phyloP scores from a whole-genome alignment of 768 basidiomycete genomes.

The Leccinellum luteum region DNA sequence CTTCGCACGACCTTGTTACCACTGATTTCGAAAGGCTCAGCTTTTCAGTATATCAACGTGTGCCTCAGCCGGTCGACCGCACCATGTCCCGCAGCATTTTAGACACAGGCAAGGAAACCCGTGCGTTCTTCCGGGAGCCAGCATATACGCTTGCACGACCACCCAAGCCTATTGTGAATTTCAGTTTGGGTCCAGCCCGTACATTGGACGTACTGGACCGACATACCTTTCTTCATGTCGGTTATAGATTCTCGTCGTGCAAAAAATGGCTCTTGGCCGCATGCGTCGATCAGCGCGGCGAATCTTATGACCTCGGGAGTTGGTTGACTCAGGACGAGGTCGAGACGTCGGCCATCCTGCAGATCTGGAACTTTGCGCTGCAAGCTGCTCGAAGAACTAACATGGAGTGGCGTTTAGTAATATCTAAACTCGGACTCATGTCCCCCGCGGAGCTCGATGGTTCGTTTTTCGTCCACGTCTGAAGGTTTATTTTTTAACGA shows the following conservation, averaged over 20 bases:
- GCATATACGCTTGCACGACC: slow-evolving; percentile 61
- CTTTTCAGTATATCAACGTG: slow-evolving; percentile 68
- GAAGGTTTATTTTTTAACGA: neutral
- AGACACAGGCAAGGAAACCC: slow-evolving; percentile 37
- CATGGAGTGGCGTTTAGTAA: slow-evolving; percentile 77
- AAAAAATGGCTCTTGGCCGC: slow-evolving; percentile 77
- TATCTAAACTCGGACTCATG: slow-evolving; percentile 68
- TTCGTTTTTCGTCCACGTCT: slow-evolving; percentile 34
- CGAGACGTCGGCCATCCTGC: slow-evolving; percentile 48
- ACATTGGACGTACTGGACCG: slow-evolving; percentile 53
- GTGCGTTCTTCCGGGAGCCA: slow-evolving; percentile 61
- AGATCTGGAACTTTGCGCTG: slow-evolving; percentile 70
- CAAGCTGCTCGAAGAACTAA: slow-evolving; percentile 61
- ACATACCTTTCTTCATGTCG: slow-evolving; percentile 71
- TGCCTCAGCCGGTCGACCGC: slow-evolving; percentile 59
- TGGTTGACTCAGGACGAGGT: slow-evolving; percentile 57
- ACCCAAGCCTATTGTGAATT: slow-evolving; percentile 33
- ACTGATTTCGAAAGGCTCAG: slow-evolving; percentile 49
- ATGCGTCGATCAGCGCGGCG: slow-evolving; percentile 76
- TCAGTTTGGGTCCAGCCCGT: slow-evolving; percentile 38
- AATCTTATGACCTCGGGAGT: slow-evolving; percentile 65
- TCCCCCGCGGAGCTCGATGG: slow-evolving; percentile 60
- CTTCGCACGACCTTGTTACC: slow-evolving; percentile 27
- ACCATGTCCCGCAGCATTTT: slow-evolving; percentile 53
- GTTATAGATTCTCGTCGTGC: slow-evolving; percentile 62